These are phyloP conservation scores for Vitis hybrid DNA, from an alignment of 177 flowering plant genomes.

Conservation along the genomic window DNA sequence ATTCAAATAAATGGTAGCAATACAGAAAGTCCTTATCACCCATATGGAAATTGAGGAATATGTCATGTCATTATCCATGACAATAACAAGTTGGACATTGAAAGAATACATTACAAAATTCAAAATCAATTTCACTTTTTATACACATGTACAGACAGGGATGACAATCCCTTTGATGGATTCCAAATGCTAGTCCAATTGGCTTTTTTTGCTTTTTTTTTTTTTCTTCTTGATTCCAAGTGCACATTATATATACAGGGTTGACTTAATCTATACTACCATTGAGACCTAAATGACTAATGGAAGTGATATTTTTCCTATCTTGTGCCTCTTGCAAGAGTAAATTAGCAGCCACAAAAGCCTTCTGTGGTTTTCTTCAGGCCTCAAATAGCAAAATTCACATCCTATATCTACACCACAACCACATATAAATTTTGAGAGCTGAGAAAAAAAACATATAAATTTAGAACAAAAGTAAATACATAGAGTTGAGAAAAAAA, in stretches of 20 bases:
- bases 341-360: constrained; percentile 52
- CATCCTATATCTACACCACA: constrained; percentile 57
- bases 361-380: constrained; percentile 48
- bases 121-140: constrained; percentile 26
- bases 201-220: constrained; percentile 5
- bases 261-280: constrained; percentile 24
- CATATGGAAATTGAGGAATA: too few species aligned
- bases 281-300: constrained; percentile 34
- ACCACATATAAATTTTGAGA: background rate
- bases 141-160: constrained; percentile 39
- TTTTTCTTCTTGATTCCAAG: constrained; percentile 7
- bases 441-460: too few species aligned
- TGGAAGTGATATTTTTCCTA: constrained; percentile 37
- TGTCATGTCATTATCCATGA: too few species aligned
- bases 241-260: constrained; percentile 15
- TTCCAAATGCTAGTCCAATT: constrained; percentile 1
- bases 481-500: too few species aligned
- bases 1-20: background rate
- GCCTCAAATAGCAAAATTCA: constrained; percentile 74
- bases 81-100: constrained; percentile 9
- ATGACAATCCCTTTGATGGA: constrained; percentile 9
- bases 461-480: too few species aligned
- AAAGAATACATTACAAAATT: constrained; percentile 27
- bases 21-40: background rate
- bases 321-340: constrained; percentile 29